Conservation (phyloP, 352 stramenopile genomes). For the Globisporangium viniferum region DNA sequence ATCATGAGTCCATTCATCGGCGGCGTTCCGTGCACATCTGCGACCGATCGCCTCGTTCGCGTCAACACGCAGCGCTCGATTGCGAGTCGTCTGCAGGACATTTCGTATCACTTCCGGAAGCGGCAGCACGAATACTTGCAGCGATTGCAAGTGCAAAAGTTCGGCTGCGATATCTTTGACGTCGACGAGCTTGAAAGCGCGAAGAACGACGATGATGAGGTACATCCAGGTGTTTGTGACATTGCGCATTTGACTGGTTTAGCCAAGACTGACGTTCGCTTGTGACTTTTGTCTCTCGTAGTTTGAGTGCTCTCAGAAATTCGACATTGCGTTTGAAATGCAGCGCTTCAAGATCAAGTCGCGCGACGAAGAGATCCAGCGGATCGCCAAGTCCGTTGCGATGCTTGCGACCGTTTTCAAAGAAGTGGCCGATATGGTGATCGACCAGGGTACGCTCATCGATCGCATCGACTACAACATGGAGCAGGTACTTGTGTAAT, state of each 20-base stretch:
- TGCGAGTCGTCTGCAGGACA: constrained; percentile 51
- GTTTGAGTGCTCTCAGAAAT: constrained; percentile 18
- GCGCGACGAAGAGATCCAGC: constrained; percentile 73
- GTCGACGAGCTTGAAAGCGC: constrained; percentile 25
- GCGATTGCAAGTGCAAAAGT: constrained; percentile 70
- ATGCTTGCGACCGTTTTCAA: constrained; percentile 75
- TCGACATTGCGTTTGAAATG: constrained; percentile 29
- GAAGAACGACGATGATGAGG: constrained; percentile 4
- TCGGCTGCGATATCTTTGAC: constrained; percentile 64
- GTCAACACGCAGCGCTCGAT: constrained; percentile 71
- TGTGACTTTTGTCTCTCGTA: background rate
- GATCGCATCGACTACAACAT: constrained; percentile 89
- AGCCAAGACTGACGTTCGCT: background rate
- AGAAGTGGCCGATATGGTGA: constrained; percentile 79
- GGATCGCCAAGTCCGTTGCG: constrained; percentile 67
- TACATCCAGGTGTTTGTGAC: background rate
- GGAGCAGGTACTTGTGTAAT: constrained; percentile 49
- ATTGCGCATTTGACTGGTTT: background rate
- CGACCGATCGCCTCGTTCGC: constrained; percentile 54
- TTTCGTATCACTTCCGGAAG: constrained; percentile 62
- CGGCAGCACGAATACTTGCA: constrained; percentile 73
- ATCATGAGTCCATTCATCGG: constrained; percentile 61
- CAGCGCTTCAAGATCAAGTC: constrained; percentile 48
- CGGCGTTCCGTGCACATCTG: constrained; percentile 37
- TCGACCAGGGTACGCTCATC: constrained; percentile 79